phyloP scores from a whole-genome alignment of 805 yeast genomes.

The Myxozyma sirexii region DNA sequence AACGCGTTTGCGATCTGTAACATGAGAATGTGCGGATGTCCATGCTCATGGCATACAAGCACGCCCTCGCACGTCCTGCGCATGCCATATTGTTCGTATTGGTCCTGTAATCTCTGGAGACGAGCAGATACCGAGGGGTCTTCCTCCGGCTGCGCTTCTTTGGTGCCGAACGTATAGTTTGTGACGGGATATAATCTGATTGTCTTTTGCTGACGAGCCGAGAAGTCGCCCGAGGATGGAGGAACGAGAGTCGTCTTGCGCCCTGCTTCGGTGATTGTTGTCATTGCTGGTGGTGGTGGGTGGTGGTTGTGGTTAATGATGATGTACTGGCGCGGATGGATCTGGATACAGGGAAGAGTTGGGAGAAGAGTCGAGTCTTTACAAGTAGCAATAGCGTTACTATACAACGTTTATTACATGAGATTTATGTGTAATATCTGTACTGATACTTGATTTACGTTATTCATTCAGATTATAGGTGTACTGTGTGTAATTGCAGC shows the following conservation, averaged over 20 bases:
- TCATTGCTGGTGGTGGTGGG: constrained; percentile 15
- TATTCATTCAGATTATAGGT: no score
- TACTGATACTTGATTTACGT: no score
- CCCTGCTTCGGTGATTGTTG: constrained; percentile 33
- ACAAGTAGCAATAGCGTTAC: no score
- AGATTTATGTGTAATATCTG: no score
- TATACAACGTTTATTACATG: no score
- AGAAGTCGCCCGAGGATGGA: constrained; percentile 34
- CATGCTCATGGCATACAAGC: constrained; percentile 42
- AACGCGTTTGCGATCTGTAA: constrained; percentile 42
- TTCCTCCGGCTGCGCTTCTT: constrained; percentile 41
- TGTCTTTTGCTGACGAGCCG: constrained; percentile 36
- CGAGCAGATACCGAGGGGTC: constrained; percentile 39
- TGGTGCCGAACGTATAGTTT: constrained; percentile 40
- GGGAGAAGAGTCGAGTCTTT: background rate
- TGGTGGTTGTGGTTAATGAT: background rate
- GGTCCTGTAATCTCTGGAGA: constrained; percentile 38
- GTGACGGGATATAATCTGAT: constrained; percentile 41
- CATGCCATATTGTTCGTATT: constrained; percentile 41
- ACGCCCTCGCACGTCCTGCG: constrained; percentile 41
- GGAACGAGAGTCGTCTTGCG: constrained; percentile 35
- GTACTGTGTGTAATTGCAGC: no score
- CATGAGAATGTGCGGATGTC: constrained; percentile 42
- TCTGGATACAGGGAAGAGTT: background rate
- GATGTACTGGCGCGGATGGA: background rate